phyloP scores from a whole-genome alignment of 1,284 basidiomycete genomes.

The Apiotrichum porosum region DNA sequence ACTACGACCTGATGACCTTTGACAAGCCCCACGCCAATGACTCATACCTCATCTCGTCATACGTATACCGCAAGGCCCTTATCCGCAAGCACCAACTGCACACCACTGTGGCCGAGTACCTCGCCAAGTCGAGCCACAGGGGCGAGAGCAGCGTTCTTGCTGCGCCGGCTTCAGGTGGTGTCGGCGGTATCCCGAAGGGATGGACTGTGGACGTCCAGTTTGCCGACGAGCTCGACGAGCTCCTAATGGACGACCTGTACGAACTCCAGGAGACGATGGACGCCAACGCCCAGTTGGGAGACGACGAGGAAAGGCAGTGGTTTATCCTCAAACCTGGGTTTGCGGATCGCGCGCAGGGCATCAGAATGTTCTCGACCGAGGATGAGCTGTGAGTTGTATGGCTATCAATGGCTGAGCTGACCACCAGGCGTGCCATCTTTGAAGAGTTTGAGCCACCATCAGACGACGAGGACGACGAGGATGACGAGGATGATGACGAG shows the following conservation, averaged over 20 bases:
- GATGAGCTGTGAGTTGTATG: constrained; percentile 55
- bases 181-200: constrained; percentile 65
- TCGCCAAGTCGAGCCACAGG: constrained; percentile 60
- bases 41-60: constrained; percentile 69
- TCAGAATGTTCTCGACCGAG: constrained; percentile 80
- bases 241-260: constrained; percentile 89
- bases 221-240: constrained; percentile 91
- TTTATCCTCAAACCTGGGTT: constrained; percentile 97
- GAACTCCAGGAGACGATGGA: constrained; percentile 69
- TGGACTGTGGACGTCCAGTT: constrained; percentile 87
- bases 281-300: constrained; percentile 29
- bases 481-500: constrained; percentile 47
- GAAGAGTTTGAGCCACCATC: constrained; percentile 69
- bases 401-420: background rate
- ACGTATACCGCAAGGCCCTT: constrained; percentile 84
- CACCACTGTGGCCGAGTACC: constrained; percentile 66
- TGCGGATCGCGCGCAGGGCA: constrained; percentile 93
- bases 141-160: constrained; percentile 15
- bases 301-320: constrained; percentile 56
- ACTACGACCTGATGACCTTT: constrained; percentile 76
- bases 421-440: constrained; percentile 61
- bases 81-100: constrained; percentile 94
- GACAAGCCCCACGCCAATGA: constrained; percentile 55
- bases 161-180: background rate
- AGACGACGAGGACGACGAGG: constrained; percentile 50